These are phyloP conservation scores for Lepidium sativum DNA, from an alignment of 345 rosid species.

Conservation along the genomic window DNA sequence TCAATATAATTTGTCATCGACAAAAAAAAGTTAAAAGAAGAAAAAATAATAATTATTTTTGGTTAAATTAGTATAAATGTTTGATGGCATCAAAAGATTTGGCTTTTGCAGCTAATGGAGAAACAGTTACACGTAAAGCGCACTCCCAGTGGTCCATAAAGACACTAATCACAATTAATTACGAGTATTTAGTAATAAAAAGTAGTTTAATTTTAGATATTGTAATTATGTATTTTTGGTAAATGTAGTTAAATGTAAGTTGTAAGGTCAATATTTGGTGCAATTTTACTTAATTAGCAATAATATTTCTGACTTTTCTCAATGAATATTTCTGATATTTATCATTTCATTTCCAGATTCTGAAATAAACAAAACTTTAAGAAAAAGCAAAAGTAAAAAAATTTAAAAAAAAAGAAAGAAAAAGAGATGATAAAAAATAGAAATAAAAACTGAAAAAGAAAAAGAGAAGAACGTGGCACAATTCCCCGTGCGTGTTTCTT, in stretches of 20 bases:
- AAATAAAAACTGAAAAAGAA: too few species aligned
- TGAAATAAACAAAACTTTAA: constrained; percentile 8
- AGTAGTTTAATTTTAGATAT: neutral
- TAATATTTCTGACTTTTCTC: neutral
- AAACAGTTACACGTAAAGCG: constrained; percentile 27
- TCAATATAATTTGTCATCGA: too few species aligned
- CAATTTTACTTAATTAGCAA: too few species aligned
- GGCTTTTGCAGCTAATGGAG: constrained; percentile 30
- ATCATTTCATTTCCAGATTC: neutral
- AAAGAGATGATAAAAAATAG: neutral
- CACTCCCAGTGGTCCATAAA: constrained; percentile 25
- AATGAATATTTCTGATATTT: neutral
- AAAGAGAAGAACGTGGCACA: constrained; percentile 39
- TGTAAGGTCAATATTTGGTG: neutral
- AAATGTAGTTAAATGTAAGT: neutral
- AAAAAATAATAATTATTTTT: neutral
- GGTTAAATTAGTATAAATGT: neutral
- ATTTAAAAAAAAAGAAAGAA: neutral
- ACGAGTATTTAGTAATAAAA: neutral
- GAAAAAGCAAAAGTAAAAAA: neutral
- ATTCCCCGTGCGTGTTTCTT: constrained; percentile 43
- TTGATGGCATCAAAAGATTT: constrained; percentile 2
- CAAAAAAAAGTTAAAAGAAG: too few species aligned
- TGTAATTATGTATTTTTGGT: neutral
- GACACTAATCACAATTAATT: neutral